These are phyloP conservation scores for Colletotrichum sp. DNA, from an alignment of 2,329 filamentous ascomycete species.

Conservation along the genomic window DNA sequence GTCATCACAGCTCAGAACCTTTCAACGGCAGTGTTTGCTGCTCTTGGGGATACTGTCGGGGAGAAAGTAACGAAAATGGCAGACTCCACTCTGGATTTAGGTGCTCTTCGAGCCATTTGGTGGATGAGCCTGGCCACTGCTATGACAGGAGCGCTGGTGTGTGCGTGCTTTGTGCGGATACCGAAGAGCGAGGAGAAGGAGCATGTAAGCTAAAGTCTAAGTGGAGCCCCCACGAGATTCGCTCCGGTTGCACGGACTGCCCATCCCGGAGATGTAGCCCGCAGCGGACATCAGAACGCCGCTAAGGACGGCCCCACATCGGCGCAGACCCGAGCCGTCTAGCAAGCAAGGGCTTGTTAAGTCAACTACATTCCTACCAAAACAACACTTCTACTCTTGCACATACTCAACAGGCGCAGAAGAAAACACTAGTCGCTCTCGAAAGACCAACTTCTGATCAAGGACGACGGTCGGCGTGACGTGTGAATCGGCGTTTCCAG, in stretches of 20 bases:
- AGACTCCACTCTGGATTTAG: not conserved
- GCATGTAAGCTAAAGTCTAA: not conserved
- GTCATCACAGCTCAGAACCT: not conserved
- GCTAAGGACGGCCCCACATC: not conserved
- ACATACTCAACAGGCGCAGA: too few relatives aligned
- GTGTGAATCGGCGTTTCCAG: not conserved
- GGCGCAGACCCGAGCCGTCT: too few relatives aligned
- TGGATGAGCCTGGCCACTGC: not conserved
- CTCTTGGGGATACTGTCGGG: rapidly evolving
- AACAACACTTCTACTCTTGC: too few relatives aligned
- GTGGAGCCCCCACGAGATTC: not conserved
- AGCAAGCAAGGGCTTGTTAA: too few relatives aligned
- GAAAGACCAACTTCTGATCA: not conserved
- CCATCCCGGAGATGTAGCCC: not conserved
- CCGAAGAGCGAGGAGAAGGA: not conserved
- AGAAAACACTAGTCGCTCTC: not conserved
- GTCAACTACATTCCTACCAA: too few relatives aligned
- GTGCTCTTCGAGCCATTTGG: not conserved
- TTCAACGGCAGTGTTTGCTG: not conserved
- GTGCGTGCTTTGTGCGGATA: not conserved
- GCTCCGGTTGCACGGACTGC: not conserved
- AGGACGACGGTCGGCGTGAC: not conserved
- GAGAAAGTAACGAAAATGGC: not conserved
- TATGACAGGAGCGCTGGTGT: not conserved
- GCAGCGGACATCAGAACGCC: not conserved